Base-by-base conservation (phyloP, 352 stramenopile species). In the Pythium guiyangense region DNA sequence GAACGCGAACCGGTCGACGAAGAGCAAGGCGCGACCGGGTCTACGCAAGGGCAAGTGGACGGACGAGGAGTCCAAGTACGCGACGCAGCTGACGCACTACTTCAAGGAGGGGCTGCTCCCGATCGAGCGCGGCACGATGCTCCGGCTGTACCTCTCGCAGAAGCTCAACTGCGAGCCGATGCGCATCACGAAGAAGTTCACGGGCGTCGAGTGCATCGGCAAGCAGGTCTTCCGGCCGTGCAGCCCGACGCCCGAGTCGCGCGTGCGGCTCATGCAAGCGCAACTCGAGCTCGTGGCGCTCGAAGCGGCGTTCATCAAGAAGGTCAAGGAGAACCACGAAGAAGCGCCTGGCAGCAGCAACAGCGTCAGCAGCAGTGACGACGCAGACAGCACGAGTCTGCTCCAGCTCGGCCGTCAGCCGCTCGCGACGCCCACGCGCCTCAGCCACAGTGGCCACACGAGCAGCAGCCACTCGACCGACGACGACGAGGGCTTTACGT, bases 181-280 rank as follows among this genome's bases (percentile, higher is more conserved):
- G 89, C 81, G 89, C 49, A 96, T 97, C 67, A 96, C 89, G 14
- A 97, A 97, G 68, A 96, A 96, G 71, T 97, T 96, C 64, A 94
- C 88, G 6, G 89, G 89, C 31, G 84, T 79, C 50, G 85, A 94
- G 63, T 96, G 82, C 57, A 97, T 96, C 51, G 89, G 89, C 43
- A 97, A 97, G 68, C 84, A 94, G 60, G 83, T 94, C 27, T 94
- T 91, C 52, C 81, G 84, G 9, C 84, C 84, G 20, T 86, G 79
- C 63, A 85, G 64, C 37, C 71, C 78, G 27, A 90, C 84, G 12
- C 81, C 81, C 10, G 75, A 88, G 47, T 74, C 81, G 22, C 69
- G 74, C 11, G 76, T 86, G 37, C 71, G 77, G 15, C 71, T 90
- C 40, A 88, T 92, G 66, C 74, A 90, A 52, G 84, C 81, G 4